phyloP scores from a whole-genome alignment of 805 yeast species.

The Starmerella kuoi region DNA sequence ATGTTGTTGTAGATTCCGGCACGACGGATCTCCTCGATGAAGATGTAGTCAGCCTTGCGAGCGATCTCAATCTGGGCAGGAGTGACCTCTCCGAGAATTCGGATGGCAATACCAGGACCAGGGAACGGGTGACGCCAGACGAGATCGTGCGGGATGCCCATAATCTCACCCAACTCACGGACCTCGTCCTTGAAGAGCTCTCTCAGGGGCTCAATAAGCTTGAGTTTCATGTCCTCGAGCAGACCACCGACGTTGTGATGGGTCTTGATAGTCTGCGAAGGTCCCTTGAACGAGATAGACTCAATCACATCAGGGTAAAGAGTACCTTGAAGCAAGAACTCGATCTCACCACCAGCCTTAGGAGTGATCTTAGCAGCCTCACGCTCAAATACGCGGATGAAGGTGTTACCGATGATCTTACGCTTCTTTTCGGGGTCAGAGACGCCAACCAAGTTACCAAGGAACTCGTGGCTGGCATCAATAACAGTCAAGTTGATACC shows the following conservation, averaged over 20 bases:
- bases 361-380: constrained; percentile 90
- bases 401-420: constrained; percentile 95
- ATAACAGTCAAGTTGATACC: constrained; percentile 91
- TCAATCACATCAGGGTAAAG: constrained; percentile 97
- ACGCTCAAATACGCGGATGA: constrained; percentile 91
- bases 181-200: constrained; percentile 99
- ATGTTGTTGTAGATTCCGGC: constrained; percentile 88
- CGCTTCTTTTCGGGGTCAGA: constrained; percentile 99
- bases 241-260: constrained; percentile 99
- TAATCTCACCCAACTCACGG: constrained; percentile 83
- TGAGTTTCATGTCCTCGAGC: constrained; percentile 94
- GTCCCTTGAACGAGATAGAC: constrained; percentile 97
- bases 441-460: constrained; percentile 76
- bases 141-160: constrained; percentile 91
- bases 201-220: constrained; percentile 95
- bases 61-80: constrained; percentile 89
- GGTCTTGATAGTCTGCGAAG: constrained; percentile 97
- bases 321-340: constrained; percentile 91
- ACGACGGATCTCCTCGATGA: constrained; percentile 86
- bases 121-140: constrained; percentile 99
- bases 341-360: constrained; percentile 64
- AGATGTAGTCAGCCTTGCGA: constrained; percentile 90
- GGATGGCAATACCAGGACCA: constrained; percentile 99
- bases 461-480: constrained; percentile 85
- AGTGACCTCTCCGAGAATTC: constrained; percentile 95